A percentile compares a stretch with the other conserved stretches of the same genome.
These are phyloP conservation scores for Sugiyamaella neomexicana DNA, from an alignment of 1,139 yeast genomes.

Conservation along the genomic window DNA sequence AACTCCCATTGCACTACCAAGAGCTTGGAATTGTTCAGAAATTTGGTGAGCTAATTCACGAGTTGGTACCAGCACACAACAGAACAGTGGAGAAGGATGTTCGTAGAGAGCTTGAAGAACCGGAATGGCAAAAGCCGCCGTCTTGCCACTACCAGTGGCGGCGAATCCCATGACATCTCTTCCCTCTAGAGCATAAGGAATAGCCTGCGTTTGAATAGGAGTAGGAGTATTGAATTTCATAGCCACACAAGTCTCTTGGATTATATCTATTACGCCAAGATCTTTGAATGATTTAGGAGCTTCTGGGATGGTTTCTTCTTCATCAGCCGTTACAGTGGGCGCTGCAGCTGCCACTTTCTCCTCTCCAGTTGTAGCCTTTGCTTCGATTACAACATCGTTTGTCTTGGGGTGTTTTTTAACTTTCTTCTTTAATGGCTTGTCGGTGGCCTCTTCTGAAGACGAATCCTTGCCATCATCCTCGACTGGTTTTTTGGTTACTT, in stretches of 20 bases:
- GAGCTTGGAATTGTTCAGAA: slow-evolving; percentile 90
- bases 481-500: slow-evolving; percentile 2
- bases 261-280: slow-evolving; percentile 69
- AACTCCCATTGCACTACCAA: slow-evolving; percentile 88
- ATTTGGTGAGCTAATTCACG: slow-evolving; percentile 97
- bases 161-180: slow-evolving; percentile 99
- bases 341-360: neutral
- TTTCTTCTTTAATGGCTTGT: neutral
- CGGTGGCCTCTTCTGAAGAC: neutral
- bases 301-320: slow-evolving; percentile 30
- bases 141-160: slow-evolving; percentile 97
- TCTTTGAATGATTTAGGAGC: slow-evolving; percentile 42
- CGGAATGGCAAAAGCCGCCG: slow-evolving; percentile 94
- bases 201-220: slow-evolving; percentile 88
- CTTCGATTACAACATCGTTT: neutral
- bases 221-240: slow-evolving; percentile 87
- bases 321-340: slow-evolving; percentile 16
- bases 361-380: neutral
- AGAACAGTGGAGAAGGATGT: slow-evolving; percentile 83
- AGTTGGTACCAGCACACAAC: slow-evolving; percentile 91
- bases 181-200: slow-evolving; percentile 89
- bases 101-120: slow-evolving; percentile 88
- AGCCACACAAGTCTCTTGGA: slow-evolving; percentile 70
- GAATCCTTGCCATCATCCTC: slow-evolving; percentile 3
- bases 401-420: neutral